Evolutionary conservation across 1,284 basidiomycete species (phyloP), one percentile per base, ranked within the genome.

Genomic region (Paramarasmius palmivorus): DNA sequence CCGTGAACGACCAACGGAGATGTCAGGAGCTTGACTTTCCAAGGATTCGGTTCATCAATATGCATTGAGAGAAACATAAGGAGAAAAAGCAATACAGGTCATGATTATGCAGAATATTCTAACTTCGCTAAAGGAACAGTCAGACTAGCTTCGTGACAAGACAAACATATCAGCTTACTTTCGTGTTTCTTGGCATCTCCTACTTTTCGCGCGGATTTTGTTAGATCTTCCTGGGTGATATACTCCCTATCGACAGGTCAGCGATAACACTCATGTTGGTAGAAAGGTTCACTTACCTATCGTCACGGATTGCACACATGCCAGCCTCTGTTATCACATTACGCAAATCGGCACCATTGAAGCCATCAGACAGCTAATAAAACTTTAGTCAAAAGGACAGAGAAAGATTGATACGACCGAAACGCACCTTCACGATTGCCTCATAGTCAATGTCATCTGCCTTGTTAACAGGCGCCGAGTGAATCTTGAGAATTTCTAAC

Each of bases 311-410:
- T 12, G 97, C 97, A 70, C 98, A 98, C 95, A 99, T 98, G 50
- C 97, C 96, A 7, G 96, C 94, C 73, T 99, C 97, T 5, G 97
- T 99, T 50, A 96, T 88, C 12, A 99, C 93, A 70, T 99, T 99
- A 51, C 96, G 83, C 68, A 99, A 70, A 75, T 99, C 97, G 14
- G 95, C 95, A 53, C 95, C 95, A 68, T 97, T 98, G 77, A 98
- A 97, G 0, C 83, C 84, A 65, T 98, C 95, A 14, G 91, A 92
- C 20, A 96, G 82, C 87, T 90, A 59, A 45, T 23, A 32, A 54
- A 55, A 40, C 20, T 19, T 8, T 19, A 46, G 47, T 44, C 23
- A 48, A 37, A 34, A 20, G 39, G 7, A 19, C 35, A 23, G 15
- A 5, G 20, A 25, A 8, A 19, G 19, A 54, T 41, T 17, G 37